Evolutionary conservation across 2,329 filamentous ascomycete genomes (phyloP), one percentile per base, ranked within the genome.

Genomic region (Decorospora gaudefroyi): DNA sequence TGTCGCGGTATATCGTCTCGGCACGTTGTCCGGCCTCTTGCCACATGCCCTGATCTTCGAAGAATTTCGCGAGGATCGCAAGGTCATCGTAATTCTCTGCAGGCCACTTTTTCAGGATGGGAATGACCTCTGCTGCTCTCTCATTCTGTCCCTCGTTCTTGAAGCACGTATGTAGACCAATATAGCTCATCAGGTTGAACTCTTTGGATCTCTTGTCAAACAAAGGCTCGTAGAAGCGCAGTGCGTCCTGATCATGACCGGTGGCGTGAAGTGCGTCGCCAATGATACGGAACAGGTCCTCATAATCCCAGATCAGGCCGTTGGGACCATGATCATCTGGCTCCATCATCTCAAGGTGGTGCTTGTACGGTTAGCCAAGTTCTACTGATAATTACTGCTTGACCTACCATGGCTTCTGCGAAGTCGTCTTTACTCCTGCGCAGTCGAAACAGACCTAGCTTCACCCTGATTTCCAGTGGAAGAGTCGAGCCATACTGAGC

Each of bases 371-470:
- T 53, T 64, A 56, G 46, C 9, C 18, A 22, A 19, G 25, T 6
- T 16, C n/a, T 6, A 16, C 25, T 23, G 82, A 80, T 39, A 85
- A 18, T 78, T 22, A 90, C 79, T 13, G 13, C n/a, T 15, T 5
- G 32, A 72, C 79, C 73, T 76, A 88, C 86, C 72, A 88, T 76
- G 12, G 89, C 90, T 73, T 97, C 92, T 10, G 82, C 74, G 15
- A 77, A 70, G 49, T 80, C 64, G 11, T 81, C 74, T 17, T 85
- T 74, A 0, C 82, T 83, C 47, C 89, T 75, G 42, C 83, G 84
- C 23, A 96, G 72, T n/a, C 93, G 84, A 64, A 90, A 92, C 3
- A 92, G 74, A 3, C 88, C 92, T 51, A 99, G 74, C 64, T 92
- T 93, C 19, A 89, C 81, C 13, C 92, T 84, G 28, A 99, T 75